These are phyloP conservation scores for Diaporthe velutina DNA, from an alignment of 2,329 filamentous ascomycete genomes.

Conservation along the genomic window DNA sequence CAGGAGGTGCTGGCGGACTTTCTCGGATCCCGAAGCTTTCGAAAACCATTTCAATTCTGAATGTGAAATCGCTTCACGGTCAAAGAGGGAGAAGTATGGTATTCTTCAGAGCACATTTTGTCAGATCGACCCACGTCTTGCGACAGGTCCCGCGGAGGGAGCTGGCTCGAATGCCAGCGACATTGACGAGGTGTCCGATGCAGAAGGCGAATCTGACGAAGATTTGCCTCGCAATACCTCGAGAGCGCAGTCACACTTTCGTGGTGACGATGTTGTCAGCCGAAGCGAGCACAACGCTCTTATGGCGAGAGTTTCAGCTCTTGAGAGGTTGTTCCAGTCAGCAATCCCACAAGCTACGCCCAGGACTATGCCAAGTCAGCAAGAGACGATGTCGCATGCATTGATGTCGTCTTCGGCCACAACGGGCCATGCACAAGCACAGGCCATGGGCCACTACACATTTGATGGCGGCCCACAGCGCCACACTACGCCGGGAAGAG, in stretches of 20 bases:
- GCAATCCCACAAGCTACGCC: conserved; percentile 21
- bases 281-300: conserved; percentile 34
- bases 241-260: conserved; percentile 9
- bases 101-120: conserved; percentile 37
- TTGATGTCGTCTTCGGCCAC: conserved; percentile 31
- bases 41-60: conserved; percentile 43
- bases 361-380: conserved; percentile 31
- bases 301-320: conserved; percentile 31
- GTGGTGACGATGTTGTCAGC: conserved; percentile 3
- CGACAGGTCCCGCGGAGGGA: not conserved
- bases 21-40: conserved; percentile 44
- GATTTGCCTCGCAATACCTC: not conserved
- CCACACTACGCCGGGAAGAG: not conserved
- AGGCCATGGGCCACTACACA: conserved; percentile 32
- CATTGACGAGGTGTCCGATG: conserved; percentile 9
- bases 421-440: not conserved
- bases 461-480: conserved; percentile 14
- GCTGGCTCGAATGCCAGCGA: not conserved
- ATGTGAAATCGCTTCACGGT: conserved; percentile 37
- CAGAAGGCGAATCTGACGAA: conserved; percentile 26
- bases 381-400: conserved; percentile 19
- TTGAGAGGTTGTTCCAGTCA: conserved; percentile 32
- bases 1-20: conserved; percentile 49
- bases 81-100: conserved; percentile 38
- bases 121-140: conserved; percentile 1